Base-by-base conservation (phyloP, 2,329 filamentous ascomycete genomes). In the Atkinsonella texensis region DNA sequence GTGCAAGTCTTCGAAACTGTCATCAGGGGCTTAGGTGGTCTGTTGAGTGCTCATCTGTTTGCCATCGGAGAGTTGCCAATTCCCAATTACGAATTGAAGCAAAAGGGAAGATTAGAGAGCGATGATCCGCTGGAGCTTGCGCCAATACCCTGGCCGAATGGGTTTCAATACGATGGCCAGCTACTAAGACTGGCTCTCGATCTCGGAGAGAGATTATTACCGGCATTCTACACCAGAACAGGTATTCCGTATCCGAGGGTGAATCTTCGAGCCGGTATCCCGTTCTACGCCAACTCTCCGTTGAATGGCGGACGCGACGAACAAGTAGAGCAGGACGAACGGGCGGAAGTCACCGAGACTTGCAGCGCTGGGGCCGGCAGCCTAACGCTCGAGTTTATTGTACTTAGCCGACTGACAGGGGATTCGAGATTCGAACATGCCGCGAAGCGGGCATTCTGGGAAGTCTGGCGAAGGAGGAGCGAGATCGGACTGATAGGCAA, bases 1-100 rank as follows among this genome's bases (percentile, higher is more conserved):
- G 93, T 98, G 2, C 91, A 98, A 70, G 89, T 98, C 40, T 98
- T 98, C 63, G 93, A 98, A 72, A 97, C 91, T 0, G 91, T 95
- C 38, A 98, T 98, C 59, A 80, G 93, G 53, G 93, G 91, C 15
- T 80, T 95, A 45, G 93, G 93, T 13, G 93, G 93, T 0, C 73
- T 98, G 52, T 70, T 98, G 57, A 96, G 90, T 62, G 89, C 91
- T 2, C 93, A 98, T 70, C 72, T 96, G 42, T 98, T 98, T 65
- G 91, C 93, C 12, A 76, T 89, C 20, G 93, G 90, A 35, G 89
- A 95, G 52, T 70, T 98, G 52, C 93, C 93, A 1, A 95, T 97
- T 51, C 73, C 75, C 13, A 85, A 86, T 39, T 96, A 96, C 63
- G 62, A 78, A 2, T 80, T 87, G 3, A 66, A 56, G 31, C 65